Evolutionary conservation across 805 yeast genomes (phyloP).

Genomic region (Candida berthetii): DNA sequence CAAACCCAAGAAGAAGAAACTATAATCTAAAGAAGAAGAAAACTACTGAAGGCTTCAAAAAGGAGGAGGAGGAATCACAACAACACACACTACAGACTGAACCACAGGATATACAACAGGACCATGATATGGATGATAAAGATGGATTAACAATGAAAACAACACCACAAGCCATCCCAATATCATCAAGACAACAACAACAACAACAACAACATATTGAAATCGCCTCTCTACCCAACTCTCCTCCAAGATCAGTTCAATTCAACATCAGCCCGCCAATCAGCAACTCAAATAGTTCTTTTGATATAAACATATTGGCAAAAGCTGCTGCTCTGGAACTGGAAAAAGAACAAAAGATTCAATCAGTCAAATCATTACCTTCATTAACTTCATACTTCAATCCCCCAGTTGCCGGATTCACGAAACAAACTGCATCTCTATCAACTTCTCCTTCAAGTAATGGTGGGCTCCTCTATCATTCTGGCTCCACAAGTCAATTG

Average conservation of each 20-base stretch:
- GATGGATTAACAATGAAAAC: neutral
- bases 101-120: neutral
- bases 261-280: neutral
- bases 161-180: neutral
- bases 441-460: neutral
- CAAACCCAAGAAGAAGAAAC: constrained; percentile 58
- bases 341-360: constrained; percentile 21
- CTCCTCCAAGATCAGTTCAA: constrained; percentile 1
- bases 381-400: constrained; percentile 19
- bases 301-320: constrained; percentile 22
- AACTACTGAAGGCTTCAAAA: constrained; percentile 3
- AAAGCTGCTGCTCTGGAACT: constrained; percentile 23
- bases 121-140: neutral
- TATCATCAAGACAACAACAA: neutral
- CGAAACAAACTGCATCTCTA: neutral
- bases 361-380: constrained; percentile 21
- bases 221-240: constrained; percentile 3
- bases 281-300: constrained; percentile 5
- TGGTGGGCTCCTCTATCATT: too few relatives aligned
- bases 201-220: neutral
- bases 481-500: neutral
- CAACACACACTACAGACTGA: neutral
- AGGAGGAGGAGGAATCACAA: neutral
- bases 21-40: constrained; percentile 31
- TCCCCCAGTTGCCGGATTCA: neutral